Base-by-base conservation (phyloP, 495 filamentous ascomycete species). In the Aspergillus panamensis region DNA sequence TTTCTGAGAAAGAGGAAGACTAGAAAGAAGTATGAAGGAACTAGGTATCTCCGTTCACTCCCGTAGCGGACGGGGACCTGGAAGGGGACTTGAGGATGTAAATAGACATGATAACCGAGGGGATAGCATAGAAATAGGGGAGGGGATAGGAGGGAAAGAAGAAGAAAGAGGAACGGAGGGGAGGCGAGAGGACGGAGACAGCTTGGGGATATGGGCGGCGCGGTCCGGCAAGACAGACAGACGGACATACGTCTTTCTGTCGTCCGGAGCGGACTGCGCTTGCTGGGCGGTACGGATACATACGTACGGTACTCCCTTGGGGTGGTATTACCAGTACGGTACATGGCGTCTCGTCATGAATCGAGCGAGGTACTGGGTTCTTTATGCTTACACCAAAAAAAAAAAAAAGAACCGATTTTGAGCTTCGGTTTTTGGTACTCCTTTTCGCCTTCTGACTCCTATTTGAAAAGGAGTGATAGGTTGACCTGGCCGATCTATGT, bases 21-120 rank as follows among this genome's bases (percentile, higher is more conserved):
- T 48, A 40, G 25, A 56, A 55, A 58, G 45, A 55, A 62, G 50
- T 31, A 59, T 68, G 66, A 25, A 75, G 58, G 44, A 53, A 63
- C 57, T 64, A 66, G 65, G 72, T 77, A 61, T 74, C 66, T 69
- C 73, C 73, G 66, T 72, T 77, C 66, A 79, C 68, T 70, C 73
- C 76, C 72, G 69, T 61, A 48, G 53, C 59, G 65, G 73, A 73
- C 68, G 73, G 72, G 69, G 69, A 66, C 63, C 63, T 66, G 56
- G 61, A 66, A 58, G 62, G 64, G 61, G 63, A 66, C 53, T 53
- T 56, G 59, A 60, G 54, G 63, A 64, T 69, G 60, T 44, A 66
- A 72, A 65, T 48, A 71, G 69, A 69, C 74, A 78, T 77, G 66
- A 55, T 76, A 67, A 61, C 59, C 40, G 62, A 62, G 51, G 55